A percentile compares a stretch with the other conserved stretches of the same genome.
These are phyloP conservation scores for Rostrohypoxylon terebratum DNA, from an alignment of 495 filamentous ascomycete genomes.

Conservation along the genomic window DNA sequence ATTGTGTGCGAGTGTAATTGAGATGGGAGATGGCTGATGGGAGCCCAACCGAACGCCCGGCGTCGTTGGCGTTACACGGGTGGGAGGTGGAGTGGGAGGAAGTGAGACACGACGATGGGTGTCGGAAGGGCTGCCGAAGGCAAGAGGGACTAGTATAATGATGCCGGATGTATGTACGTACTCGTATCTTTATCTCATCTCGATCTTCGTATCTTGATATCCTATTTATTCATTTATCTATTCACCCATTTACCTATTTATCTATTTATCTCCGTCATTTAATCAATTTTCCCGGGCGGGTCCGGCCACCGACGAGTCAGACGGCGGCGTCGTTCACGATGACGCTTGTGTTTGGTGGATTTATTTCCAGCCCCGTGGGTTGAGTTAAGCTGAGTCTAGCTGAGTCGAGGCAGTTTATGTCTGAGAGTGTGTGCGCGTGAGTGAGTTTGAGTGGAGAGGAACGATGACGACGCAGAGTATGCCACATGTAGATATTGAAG, in stretches of 20 bases:
- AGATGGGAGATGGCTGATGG: not conserved
- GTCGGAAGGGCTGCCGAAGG: conserved; percentile 32
- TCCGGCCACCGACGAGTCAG: conserved; percentile 11
- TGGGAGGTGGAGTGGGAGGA: not conserved
- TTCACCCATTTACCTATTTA: not conserved
- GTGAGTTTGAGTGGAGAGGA: conserved; percentile 1
- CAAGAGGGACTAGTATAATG: not conserved
- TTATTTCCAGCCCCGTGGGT: conserved; percentile 8
- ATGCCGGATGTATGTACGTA: not conserved
- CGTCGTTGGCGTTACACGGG: conserved; percentile 18
- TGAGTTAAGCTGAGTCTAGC: conserved; percentile 30
- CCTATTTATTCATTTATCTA: no score
- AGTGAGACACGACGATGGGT: conserved; percentile 18
- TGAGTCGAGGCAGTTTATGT: not conserved
- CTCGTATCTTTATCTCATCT: not conserved
- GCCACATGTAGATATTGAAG: conserved; percentile 17
- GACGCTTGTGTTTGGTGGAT: not conserved
- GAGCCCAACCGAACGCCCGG: conserved; percentile 28
- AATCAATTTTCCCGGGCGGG: conserved; percentile 10
- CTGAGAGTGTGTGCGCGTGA: not conserved
- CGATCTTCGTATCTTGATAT: not conserved
- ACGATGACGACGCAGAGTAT: conserved; percentile 30
- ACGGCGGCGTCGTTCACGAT: not conserved
- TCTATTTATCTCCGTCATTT: not conserved
- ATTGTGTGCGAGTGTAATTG: not conserved